Base-by-base conservation (phyloP, 495 filamentous ascomycete species). In the Oidiodendron maius region DNA sequence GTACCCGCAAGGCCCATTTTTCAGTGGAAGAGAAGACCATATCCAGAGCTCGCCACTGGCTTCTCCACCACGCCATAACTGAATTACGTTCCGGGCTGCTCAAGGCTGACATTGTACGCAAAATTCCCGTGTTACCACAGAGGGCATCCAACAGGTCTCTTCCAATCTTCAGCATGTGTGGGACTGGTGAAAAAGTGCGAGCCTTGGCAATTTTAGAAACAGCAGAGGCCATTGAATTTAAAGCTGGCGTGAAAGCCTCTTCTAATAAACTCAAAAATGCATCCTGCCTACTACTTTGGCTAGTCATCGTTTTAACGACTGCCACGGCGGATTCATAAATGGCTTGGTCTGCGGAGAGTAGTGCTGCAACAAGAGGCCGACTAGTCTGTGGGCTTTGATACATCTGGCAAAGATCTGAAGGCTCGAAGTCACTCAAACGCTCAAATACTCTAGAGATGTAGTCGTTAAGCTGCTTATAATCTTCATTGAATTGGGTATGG, bases 1-100 rank as follows among this genome's bases (percentile, higher is more conserved):
- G 25, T 3, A 52, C 48, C 9, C 78, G 75, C 18, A 77, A 65
- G 43, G 82, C 81, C 91, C 93, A 98, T 3, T 62, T 63, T 55
- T 95, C 87, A 17, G 88, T 91, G 58, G 80, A 81, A 39, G 77
- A 69, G 60, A 96, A 96, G n/a, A 94, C 87, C 12, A 84, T 79
- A 2, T 80, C 80, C 40, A 96, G 64, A 23, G 76, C 76, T 35
- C 77, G 75, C 93, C 93, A 98, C 52, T 87, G 73, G 40, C 75
- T 74, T 50, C 80, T 75, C 94, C 94, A 98, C 64, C 94, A 88
- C 15, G 66, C 72, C 56, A 82, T 74, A 21, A 93, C 65, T 6
- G 78, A 74, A 34, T 78, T 71, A 18, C 75, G 69, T 55, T 91
- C 85, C 37, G 69, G 69, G n/a, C 71, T 60, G 18, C 76, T 74